phyloP scores from a whole-genome alignment of 2,329 filamentous ascomycete species.

The Zasmidium citrigriseum region DNA sequence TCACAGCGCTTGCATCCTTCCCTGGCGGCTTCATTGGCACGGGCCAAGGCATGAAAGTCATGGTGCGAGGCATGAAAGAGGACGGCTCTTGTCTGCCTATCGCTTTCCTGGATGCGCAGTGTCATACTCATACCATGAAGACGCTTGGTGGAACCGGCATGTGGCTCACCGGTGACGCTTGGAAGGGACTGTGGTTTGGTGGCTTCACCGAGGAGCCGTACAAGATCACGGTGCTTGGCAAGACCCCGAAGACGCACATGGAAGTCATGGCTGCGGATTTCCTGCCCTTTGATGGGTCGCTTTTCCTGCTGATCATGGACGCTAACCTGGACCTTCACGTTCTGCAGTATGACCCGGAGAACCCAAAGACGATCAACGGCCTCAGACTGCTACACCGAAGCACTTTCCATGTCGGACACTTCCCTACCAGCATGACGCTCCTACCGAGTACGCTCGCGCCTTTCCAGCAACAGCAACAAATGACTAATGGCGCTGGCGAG shows the following conservation, averaged over 20 bases:
- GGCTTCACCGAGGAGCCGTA: conserved; percentile 98
- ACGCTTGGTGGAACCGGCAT: conserved; percentile 81
- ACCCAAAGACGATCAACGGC: conserved; percentile 89
- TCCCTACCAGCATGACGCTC: conserved; percentile 72
- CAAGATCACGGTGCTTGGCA: conserved; percentile 89
- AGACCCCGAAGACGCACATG: conserved; percentile 70
- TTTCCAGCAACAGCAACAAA: conserved; percentile 36
- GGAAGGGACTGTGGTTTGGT: conserved; percentile 94
- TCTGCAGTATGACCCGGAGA: conserved; percentile 92
- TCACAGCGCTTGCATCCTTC: conserved; percentile 83
- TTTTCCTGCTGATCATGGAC: conserved; percentile 82
- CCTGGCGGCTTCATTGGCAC: conserved; percentile 78
- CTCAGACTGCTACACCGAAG: conserved; percentile 83
- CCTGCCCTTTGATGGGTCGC: conserved; percentile 77
- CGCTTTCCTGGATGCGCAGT: conserved; percentile 97
- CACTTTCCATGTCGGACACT: conserved; percentile 84
- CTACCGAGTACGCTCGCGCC: conserved; percentile 64
- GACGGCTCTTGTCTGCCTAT: conserved; percentile 90
- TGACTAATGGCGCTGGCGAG: conserved; percentile 30
- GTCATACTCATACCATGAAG: conserved; percentile 83
- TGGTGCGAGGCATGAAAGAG: conserved; percentile 94
- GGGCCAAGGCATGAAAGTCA: conserved; percentile 96
- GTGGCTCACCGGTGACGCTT: conserved; percentile 82
- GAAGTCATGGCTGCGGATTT: conserved; percentile 84
- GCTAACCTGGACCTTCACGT: conserved; percentile 84